phyloP scores from a whole-genome alignment of 1,139 yeast genomes.

The Suhomyces anneliseae region DNA sequence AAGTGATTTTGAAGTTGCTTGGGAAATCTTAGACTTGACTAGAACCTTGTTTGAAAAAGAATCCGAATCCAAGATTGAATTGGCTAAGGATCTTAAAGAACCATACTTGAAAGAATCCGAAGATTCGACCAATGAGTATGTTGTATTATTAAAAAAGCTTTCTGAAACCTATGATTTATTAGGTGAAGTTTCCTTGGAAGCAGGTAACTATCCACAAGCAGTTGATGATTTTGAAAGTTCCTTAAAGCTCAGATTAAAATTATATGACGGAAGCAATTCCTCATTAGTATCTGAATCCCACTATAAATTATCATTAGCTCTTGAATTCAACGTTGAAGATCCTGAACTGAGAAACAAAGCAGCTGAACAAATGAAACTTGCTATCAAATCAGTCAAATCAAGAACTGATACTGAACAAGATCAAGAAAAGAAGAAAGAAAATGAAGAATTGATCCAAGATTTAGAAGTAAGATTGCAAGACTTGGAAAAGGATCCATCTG shows the following conservation, averaged over 20 bases:
- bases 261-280: conserved; percentile 51
- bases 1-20: conserved; percentile 80
- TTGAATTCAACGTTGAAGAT: conserved; percentile 65
- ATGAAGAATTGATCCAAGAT: conserved; percentile 53
- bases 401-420: conserved; percentile 34
- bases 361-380: conserved; percentile 55
- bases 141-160: conserved; percentile 49
- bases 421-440: conserved; percentile 39
- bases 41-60: conserved; percentile 60
- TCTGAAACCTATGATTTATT: conserved; percentile 77
- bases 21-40: conserved; percentile 81
- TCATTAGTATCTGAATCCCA: conserved; percentile 75
- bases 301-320: conserved; percentile 77
- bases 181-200: conserved; percentile 87
- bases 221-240: conserved; percentile 62
- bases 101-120: conserved; percentile 41
- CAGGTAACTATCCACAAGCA: conserved; percentile 80
- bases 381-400: conserved; percentile 59
- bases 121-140: conserved; percentile 32
- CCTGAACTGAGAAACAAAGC: conserved; percentile 51
- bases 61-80: conserved; percentile 19
- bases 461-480: conserved; percentile 53
- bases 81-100: conserved; percentile 11
- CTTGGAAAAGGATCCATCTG: conserved; percentile 52
- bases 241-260: conserved; percentile 53